A percentile compares a stretch with the other conserved stretches of the same genome.
Conservation (phyloP, 371 early-diverging fungal genomes). For the Umbelopsis sp. region DNA sequence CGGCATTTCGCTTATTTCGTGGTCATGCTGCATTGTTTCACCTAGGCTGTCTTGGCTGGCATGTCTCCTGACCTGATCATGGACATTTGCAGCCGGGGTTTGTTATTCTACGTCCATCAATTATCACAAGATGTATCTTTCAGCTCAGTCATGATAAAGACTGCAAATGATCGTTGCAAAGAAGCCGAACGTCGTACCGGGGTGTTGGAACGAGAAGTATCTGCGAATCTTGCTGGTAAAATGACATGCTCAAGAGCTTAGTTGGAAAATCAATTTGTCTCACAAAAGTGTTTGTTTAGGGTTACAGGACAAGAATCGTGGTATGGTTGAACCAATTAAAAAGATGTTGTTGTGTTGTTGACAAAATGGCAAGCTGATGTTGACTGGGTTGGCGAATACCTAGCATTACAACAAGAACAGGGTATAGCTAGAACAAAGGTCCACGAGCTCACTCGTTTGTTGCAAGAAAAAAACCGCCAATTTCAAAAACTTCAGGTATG, state of each 20-base stretch:
- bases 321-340: neutral
- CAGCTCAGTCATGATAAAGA: conserved; percentile 40
- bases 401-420: conserved; percentile 47
- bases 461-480: conserved; percentile 70
- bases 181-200: conserved; percentile 49
- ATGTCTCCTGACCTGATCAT: conserved; percentile 73
- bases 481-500: conserved; percentile 67
- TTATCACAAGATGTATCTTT: conserved; percentile 69
- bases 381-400: neutral
- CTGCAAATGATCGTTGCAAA: conserved; percentile 56
- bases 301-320: conserved; percentile 33
- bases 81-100: conserved; percentile 74
- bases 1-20: neutral
- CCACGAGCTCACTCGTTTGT: conserved; percentile 55
- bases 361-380: neutral
- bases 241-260: conserved; percentile 13
- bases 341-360: too few relatives aligned
- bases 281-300: conserved; percentile 18
- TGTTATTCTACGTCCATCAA: conserved; percentile 82
- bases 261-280: neutral
- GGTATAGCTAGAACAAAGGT: conserved; percentile 59
- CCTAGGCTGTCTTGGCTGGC: conserved; percentile 74
- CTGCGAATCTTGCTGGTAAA: conserved; percentile 30
- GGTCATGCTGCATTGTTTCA: neutral
- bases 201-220: conserved; percentile 43